Percentiles rank a stretch among this genome's conserved stretches.
These are phyloP conservation scores for Isabelozyma gotoi DNA, from an alignment of 805 yeast species.

Conservation along the genomic window DNA sequence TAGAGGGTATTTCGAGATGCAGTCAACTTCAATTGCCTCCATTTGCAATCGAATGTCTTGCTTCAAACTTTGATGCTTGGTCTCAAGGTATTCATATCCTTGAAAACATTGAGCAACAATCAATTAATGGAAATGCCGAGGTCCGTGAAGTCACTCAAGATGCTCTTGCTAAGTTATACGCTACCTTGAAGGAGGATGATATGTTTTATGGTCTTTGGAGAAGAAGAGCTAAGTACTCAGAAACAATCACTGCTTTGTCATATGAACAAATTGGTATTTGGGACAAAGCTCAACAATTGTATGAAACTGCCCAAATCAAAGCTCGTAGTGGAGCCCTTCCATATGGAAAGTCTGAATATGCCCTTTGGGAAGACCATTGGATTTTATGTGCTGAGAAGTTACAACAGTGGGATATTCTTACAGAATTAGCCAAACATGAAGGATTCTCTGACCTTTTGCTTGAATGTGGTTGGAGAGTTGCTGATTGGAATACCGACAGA, in stretches of 20 bases:
- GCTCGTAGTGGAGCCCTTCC: constrained; percentile 95
- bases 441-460: constrained; percentile 91
- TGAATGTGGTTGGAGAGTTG: constrained; percentile 99
- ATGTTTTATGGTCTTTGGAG: constrained; percentile 99
- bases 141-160: constrained; percentile 85
- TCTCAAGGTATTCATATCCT: constrained; percentile 81
- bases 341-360: constrained; percentile 91
- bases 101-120: constrained; percentile 62
- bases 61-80: constrained; percentile 88
- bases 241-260: constrained; percentile 89
- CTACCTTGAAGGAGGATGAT: constrained; percentile 88
- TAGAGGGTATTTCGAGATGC: constrained; percentile 80
- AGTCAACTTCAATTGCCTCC: constrained; percentile 85
- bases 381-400: constrained; percentile 93
- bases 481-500: constrained; percentile 95
- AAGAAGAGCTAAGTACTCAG: constrained; percentile 89
- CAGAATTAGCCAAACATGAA: constrained; percentile 96
- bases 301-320: constrained; percentile 94
- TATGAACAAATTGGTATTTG: constrained; percentile 94
- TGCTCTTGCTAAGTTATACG: constrained; percentile 86
- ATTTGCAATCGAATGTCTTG: constrained; percentile 84
- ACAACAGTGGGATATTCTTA: constrained; percentile 96
- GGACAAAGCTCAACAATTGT: constrained; percentile 90
- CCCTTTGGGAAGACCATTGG: constrained; percentile 99
- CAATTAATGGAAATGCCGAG: constrained; percentile 65